phyloP scores from a whole-genome alignment of 352 stramenopile species.

The Globisporangium iwayamae region DNA sequence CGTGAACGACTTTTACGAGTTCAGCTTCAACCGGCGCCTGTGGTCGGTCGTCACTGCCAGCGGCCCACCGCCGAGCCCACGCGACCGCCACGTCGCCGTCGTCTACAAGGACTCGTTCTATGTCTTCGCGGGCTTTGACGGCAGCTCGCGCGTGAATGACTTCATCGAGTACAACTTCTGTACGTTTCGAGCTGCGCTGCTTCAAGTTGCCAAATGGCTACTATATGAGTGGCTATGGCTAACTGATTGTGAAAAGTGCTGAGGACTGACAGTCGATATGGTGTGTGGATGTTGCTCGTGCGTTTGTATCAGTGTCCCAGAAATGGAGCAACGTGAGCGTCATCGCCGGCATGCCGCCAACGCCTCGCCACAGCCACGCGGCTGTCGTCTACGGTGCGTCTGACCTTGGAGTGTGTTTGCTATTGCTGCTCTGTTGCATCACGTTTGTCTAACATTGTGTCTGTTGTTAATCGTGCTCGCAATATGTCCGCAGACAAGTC shows the following conservation, averaged over 20 bases:
- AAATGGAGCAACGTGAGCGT: conserved; percentile 74
- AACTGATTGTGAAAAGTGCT: not conserved
- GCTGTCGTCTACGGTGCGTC: conserved; percentile 83
- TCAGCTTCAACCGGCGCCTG: conserved; percentile 84
- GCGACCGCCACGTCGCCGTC: conserved; percentile 93
- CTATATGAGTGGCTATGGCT: not conserved
- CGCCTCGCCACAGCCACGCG: conserved; percentile 93
- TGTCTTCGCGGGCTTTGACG: conserved; percentile 94
- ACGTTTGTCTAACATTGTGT: not conserved
- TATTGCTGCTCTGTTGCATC: not conserved
- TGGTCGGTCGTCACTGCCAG: conserved; percentile 73
- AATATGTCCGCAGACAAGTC: conserved; percentile 48
- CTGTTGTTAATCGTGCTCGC: not conserved
- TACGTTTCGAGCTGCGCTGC: conserved; percentile 26
- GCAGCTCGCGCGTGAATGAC: conserved; percentile 91
- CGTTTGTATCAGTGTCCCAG: conserved; percentile 55
- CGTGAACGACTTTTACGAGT: conserved; percentile 94
- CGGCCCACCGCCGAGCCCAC: conserved; percentile 76
- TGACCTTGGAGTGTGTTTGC: not conserved
- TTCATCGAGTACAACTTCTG: conserved; percentile 95
- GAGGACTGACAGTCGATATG: not conserved
- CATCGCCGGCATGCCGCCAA: conserved; percentile 84
- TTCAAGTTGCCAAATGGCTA: not conserved
- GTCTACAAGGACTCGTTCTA: conserved; percentile 93
- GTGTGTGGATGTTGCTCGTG: not conserved